Percentiles rank a stretch among this genome's conserved stretches.
Evolutionary conservation across 805 yeast species (phyloP).

Genomic region (Metschnikowia dekortorum): DNA sequence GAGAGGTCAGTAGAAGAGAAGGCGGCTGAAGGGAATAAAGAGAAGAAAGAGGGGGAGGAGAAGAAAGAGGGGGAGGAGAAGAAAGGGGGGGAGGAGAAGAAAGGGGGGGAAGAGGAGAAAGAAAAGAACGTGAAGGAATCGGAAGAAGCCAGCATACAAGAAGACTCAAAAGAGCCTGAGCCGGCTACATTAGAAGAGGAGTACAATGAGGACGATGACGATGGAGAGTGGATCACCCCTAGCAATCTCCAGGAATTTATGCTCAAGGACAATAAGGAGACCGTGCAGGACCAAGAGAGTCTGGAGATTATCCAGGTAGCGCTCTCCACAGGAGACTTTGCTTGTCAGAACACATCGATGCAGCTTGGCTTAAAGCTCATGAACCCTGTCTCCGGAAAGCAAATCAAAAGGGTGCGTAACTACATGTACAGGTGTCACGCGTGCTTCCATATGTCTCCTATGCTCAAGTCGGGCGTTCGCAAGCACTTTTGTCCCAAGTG

Average conservation of each 20-base stretch:
- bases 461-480: conserved; percentile 70
- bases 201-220: conserved; percentile 74
- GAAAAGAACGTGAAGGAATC: background rate
- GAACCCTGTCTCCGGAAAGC: conserved; percentile 79
- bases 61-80: background rate
- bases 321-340: conserved; percentile 92
- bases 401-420: conserved; percentile 78
- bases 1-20: background rate
- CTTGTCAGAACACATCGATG: conserved; percentile 91
- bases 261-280: conserved; percentile 62
- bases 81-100: background rate
- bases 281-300: conserved; percentile 35
- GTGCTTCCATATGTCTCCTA: conserved; percentile 78
- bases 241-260: conserved; percentile 73
- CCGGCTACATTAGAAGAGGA: conserved; percentile 36
- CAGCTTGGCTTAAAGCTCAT: conserved; percentile 86
- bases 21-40: background rate
- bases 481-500: conserved; percentile 92
- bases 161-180: background rate
- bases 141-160: background rate
- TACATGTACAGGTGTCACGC: conserved; percentile 98
- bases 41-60: background rate
- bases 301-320: conserved; percentile 62
- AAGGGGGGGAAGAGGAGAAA: background rate
- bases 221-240: conserved; percentile 88